Conservation (phyloP, 2,329 filamentous ascomycete species). For the Lizonia empirigonia region DNA sequence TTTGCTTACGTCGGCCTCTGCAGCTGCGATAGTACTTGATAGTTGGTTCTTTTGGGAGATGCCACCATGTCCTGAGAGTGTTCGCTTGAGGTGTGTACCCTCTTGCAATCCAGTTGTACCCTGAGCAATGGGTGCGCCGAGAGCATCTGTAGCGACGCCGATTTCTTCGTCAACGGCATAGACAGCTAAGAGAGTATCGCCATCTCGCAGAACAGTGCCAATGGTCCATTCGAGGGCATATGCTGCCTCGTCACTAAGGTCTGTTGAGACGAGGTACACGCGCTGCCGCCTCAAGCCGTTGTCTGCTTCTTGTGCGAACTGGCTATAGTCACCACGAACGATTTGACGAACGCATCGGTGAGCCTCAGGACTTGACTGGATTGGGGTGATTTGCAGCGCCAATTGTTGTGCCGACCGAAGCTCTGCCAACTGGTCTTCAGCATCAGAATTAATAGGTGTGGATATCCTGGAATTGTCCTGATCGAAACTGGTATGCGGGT, state of each 20-base stretch:
- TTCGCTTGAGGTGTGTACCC: slow-evolving; percentile 72
- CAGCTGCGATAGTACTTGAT: slow-evolving; percentile 41
- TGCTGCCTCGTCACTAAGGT: slow-evolving; percentile 90
- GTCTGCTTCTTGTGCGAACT: slow-evolving; percentile 77
- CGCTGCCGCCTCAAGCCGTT: slow-evolving; percentile 78
- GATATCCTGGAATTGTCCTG: slow-evolving; percentile 63
- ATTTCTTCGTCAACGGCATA: slow-evolving; percentile 91
- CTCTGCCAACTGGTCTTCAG: slow-evolving; percentile 82
- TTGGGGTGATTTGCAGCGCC: slow-evolving; percentile 77
- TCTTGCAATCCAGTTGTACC: slow-evolving; percentile 75
- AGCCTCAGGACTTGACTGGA: slow-evolving; percentile 74
- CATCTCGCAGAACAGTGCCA: slow-evolving; percentile 89
- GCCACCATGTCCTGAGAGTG: slow-evolving; percentile 57
- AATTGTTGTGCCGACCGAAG: slow-evolving; percentile 88
- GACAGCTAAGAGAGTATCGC: slow-evolving; percentile 90
- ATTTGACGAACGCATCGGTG: slow-evolving; percentile 88
- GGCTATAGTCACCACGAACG: slow-evolving; percentile 81
- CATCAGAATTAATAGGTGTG: slow-evolving; percentile 78
- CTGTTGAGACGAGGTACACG: slow-evolving; percentile 94
- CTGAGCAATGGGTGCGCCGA: slow-evolving; percentile 67
- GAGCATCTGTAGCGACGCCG: slow-evolving; percentile 56
- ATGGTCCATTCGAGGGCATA: slow-evolving; percentile 98
- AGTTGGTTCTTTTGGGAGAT: slow-evolving; percentile 44
- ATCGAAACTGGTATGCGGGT: slow-evolving; percentile 86
- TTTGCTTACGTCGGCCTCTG: slow-evolving; percentile 46